A percentile compares a stretch with the other conserved stretches of the same genome.
These are phyloP conservation scores for Podosphaera xanthii DNA, from an alignment of 2,329 filamentous ascomycete genomes.

Conservation along the genomic window DNA sequence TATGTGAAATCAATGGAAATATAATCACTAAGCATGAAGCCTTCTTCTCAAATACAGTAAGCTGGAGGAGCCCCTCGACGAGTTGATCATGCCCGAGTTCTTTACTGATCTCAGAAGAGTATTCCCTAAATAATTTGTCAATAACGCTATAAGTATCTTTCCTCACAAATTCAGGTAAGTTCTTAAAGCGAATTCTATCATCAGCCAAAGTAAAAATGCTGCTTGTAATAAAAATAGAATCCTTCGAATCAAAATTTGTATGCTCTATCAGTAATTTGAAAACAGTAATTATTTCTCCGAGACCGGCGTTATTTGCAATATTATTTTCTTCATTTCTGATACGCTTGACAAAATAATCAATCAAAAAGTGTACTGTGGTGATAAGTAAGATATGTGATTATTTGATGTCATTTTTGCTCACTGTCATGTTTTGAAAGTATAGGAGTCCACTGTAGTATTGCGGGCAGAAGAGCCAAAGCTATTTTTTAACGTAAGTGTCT, in stretches of 20 bases:
- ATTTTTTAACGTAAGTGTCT: conserved; percentile 2
- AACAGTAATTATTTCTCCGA: conserved; percentile 6
- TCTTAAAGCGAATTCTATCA: conserved; percentile 4
- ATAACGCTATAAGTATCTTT: conserved; percentile 9
- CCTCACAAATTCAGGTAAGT: conserved; percentile 8
- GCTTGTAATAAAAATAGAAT: conserved; percentile 5
- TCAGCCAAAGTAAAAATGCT: conserved; percentile 7
- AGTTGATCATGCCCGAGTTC: conserved; percentile 6
- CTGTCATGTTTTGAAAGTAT: conserved; percentile 7
- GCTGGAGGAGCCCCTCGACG: conserved; percentile 8
- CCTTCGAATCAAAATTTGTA: conserved; percentile 6
- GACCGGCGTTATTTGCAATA: conserved; percentile 7
- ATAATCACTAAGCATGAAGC: conserved; percentile 10
- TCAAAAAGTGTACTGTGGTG: conserved; percentile 6
- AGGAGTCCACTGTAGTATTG: conserved; percentile 4
- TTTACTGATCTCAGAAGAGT: conserved; percentile 5
- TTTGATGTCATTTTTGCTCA: conserved; percentile 1
- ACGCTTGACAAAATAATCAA: conserved; percentile 8
- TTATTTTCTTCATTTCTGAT: conserved; percentile 4
- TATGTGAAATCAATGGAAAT: conserved; percentile 9
- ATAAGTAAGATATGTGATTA: conserved; percentile 2
- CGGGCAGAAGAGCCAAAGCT: conserved; percentile 6
- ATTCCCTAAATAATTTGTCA: conserved; percentile 5
- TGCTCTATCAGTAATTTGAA: conserved; percentile 5
- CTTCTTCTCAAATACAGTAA: conserved; percentile 13